Percentiles rank a stretch among this genome's conserved stretches.
These are phyloP conservation scores for Balamuthia mandrillaris DNA, from an alignment of 208 protist species.

Conservation along the genomic window DNA sequence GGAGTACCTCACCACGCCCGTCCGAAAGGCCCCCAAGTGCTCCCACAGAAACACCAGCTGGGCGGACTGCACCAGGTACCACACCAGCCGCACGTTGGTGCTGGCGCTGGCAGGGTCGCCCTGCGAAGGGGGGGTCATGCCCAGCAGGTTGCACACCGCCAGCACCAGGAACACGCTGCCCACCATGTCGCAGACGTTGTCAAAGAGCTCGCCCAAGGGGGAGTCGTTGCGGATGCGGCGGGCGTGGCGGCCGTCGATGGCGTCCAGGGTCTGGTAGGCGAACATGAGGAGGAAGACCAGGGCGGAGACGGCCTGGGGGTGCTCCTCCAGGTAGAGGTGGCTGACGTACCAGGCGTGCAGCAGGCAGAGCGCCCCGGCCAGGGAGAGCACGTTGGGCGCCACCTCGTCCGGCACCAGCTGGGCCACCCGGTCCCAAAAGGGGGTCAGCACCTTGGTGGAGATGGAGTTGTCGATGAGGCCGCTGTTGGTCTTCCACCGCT, in stretches of 20 bases:
- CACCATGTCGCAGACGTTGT: constrained; percentile 75
- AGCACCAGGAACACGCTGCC: constrained; percentile 79
- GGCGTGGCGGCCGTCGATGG: constrained; percentile 80
- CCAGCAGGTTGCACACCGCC: constrained; percentile 75
- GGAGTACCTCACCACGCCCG: not conserved
- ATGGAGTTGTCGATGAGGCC: constrained; percentile 16
- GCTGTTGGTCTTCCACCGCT: not conserved
- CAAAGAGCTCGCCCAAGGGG: constrained; percentile 83
- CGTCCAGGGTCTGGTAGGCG: constrained; percentile 66
- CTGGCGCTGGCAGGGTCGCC: not conserved
- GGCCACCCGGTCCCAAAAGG: constrained; percentile 73
- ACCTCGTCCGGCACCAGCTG: constrained; percentile 76
- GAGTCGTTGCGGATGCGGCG: constrained; percentile 66
- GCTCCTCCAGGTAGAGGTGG: constrained; percentile 68
- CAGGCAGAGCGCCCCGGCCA: constrained; percentile 77
- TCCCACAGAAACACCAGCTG: constrained; percentile 79
- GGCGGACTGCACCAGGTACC: constrained; percentile 76
- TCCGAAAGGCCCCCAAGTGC: constrained; percentile 63
- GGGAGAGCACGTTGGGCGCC: constrained; percentile 83
- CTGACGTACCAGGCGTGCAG: constrained; percentile 80
- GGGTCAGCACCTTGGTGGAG: constrained; percentile 17
- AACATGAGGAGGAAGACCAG: constrained; percentile 71
- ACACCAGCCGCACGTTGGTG: constrained; percentile 68
- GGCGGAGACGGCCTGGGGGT: constrained; percentile 43
- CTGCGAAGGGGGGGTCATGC: constrained; percentile 39